These are phyloP conservation scores for Phaeosphaeria sp. DNA, from an alignment of 2,329 filamentous ascomycete genomes.

Conservation along the genomic window DNA sequence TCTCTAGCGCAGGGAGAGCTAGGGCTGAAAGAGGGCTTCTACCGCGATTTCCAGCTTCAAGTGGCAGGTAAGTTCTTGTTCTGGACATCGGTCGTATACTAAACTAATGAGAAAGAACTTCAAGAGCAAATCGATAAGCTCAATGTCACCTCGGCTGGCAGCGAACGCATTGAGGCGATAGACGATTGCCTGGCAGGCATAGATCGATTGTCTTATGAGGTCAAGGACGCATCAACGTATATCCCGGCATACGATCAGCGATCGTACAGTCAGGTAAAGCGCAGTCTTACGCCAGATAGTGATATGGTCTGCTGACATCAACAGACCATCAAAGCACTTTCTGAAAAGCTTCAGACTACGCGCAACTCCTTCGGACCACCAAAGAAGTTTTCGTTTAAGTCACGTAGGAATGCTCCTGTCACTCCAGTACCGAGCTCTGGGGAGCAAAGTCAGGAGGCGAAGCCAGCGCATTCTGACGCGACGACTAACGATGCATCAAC, in stretches of 20 bases:
- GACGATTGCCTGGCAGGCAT: conserved; percentile 83
- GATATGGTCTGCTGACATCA: conserved; percentile 21
- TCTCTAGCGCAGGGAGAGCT: conserved; percentile 24
- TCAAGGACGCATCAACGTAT: conserved; percentile 81
- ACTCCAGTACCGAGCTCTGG: neutral
- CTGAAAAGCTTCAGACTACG: conserved; percentile 76
- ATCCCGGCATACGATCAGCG: conserved; percentile 90
- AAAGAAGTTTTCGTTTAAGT: conserved; percentile 84
- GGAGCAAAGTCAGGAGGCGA: neutral
- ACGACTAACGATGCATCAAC: conserved; percentile 47
- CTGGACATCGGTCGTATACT: accelerated
- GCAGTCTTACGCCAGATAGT: too few species aligned
- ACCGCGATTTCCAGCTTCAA: conserved; percentile 80
- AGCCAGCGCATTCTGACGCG: neutral
- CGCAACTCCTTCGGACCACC: conserved; percentile 71
- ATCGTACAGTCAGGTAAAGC: conserved; percentile 75
- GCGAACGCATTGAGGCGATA: conserved; percentile 79
- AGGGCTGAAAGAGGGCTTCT: conserved; percentile 77
- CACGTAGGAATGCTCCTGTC: conserved; percentile 57
- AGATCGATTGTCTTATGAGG: conserved; percentile 79
- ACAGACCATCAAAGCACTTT: conserved; percentile 79
- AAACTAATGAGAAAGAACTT: conserved; percentile 63
- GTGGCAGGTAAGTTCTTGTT: conserved; percentile 63
- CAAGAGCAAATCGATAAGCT: conserved; percentile 78
- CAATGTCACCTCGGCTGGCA: conserved; percentile 67